Evolutionary conservation across 2,329 filamentous ascomycete species (phyloP), one percentile per base, ranked within the genome.

Genomic region (Claviceps pusilla): DNA sequence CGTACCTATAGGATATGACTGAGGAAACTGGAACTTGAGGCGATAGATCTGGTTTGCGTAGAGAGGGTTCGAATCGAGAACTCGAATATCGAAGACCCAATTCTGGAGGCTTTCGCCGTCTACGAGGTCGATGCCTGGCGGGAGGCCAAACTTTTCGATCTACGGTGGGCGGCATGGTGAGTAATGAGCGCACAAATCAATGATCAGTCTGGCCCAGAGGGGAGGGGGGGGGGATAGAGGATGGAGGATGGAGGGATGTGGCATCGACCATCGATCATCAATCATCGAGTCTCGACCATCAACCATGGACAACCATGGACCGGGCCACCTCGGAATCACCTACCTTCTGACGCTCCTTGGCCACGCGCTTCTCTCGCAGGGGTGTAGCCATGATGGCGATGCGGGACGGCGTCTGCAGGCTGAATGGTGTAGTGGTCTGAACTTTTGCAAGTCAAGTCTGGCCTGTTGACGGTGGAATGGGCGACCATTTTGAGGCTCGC

Each of bases 1-100:
- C 88, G 89, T 63, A 98, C 88, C 89, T 63, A 98, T 98, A 16
- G 93, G 93, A 66, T 98, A 98, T 61, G 80, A 81, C 37, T 78
- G 76, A 57, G 82, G 82, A 69, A 98, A 98, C 50, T 78, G 83
- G 69, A 98, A 95, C 65, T 89, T 89, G 53, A 98, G 74, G 28
- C 91, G 80, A 71, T 88, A 97, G 29, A 74, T 83, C 66, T 97
- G 78, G 65, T 82, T 78, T 52, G 79, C 71, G 71, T 98, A 98
- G 50, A 98, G 72, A 1, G 91, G 91, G 65, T 98, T 98, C 56
- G 79, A 73, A 68, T 97, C 93, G 45, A 97, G 79, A 52, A 98
- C 91, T 60, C 79, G 75, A 53, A 98, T 94, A 66, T 98, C 94
- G 71, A 97, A 83, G 51, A 84, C 76, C 94, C 93, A 98, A 72